Base-by-base conservation (phyloP, 352 stramenopile genomes). In the Pythium oligandrum region DNA sequence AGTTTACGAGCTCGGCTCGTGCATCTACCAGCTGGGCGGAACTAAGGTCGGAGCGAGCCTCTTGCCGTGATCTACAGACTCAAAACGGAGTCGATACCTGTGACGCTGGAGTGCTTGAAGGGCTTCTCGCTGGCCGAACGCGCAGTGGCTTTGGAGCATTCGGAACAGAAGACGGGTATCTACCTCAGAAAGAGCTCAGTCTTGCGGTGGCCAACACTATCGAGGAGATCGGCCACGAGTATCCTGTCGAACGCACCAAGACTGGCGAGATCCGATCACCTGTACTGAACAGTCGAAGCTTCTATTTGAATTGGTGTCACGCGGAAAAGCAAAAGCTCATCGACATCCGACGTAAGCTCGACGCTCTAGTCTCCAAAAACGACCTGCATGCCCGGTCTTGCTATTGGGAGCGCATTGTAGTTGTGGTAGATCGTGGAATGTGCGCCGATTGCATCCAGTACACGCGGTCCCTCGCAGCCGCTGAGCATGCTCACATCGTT, bases 291-390 rank as follows among this genome's bases (percentile, higher is more conserved):
- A 90, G 80, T 53, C 70, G 83, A 8, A 93, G 83, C 52, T 93
- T 91, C 52, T 90, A 84, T 63, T 82, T 93, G 53, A 87, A 90
- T 47, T 93, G 83, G 83, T 91, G 83, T 51, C 83, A 93, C 55
- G 83, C 83, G 2, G 83, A 93, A 55, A 93, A 93, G 57, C 83
- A 93, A 59, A 93, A 91, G 59, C 59, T 91, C 32, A 67, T 88
- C 51, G 78, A 93, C 48, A 73, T 93, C 26, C 69, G 64, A n/a
- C 66, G 70, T 44, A 90, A 91, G 53, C 58, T 91, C 38, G 53
- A 61, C 1, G 39, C 32, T 10, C 51, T 12, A 42, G 11, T 10
- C 6, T 52, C 7, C 2, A 7, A 4, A 2, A 4, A 32, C 6
- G 11, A 32, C 26, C 11, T 31, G n/a, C 30, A 45, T 8, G 32